Conservation (phyloP, 306 rosid species). For the Citrullus mucosospermus region DNA sequence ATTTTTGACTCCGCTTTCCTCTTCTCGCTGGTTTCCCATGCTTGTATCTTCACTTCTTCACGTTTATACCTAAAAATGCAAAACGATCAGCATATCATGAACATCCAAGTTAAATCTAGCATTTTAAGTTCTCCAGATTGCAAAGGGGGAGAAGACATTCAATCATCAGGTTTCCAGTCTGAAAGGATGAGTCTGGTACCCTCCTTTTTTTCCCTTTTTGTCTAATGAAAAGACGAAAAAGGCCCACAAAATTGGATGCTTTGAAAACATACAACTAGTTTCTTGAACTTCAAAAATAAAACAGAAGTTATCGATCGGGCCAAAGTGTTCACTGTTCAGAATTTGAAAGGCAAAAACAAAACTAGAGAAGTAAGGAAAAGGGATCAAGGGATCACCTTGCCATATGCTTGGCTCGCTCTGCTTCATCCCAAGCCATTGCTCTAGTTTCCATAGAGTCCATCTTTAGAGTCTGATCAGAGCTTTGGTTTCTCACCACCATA, state of each 20-base stretch:
- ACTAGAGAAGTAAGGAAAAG: neutral
- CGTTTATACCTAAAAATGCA: constrained; percentile 58
- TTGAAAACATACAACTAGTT: neutral
- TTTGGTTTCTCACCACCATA: constrained; percentile 21
- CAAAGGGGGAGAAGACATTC: neutral
- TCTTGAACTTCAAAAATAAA: neutral
- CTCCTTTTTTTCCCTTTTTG: no score
- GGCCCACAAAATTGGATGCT: neutral
- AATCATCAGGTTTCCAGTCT: neutral
- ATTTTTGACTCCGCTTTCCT: constrained; percentile 93
- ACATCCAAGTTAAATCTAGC: neutral
- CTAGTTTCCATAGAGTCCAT: constrained; percentile 52
- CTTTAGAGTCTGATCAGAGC: constrained; percentile 33
- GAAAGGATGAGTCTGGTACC: neutral
- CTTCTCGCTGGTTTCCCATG: constrained; percentile 89
- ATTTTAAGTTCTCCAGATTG: neutral
- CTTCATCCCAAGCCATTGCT: constrained; percentile 97
- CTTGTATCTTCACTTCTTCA: constrained; percentile 91
- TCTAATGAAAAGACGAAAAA: neutral
- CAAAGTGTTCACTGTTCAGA: neutral
- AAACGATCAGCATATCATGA: constrained; percentile 1
- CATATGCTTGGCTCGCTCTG: constrained; percentile 79
- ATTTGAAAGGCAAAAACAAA: neutral
- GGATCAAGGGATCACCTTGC: constrained; percentile 48
- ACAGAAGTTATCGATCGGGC: neutral